These are phyloP conservation scores for Jamesozyma gamospora DNA, from an alignment of 805 yeast species.

Conservation along the genomic window DNA sequence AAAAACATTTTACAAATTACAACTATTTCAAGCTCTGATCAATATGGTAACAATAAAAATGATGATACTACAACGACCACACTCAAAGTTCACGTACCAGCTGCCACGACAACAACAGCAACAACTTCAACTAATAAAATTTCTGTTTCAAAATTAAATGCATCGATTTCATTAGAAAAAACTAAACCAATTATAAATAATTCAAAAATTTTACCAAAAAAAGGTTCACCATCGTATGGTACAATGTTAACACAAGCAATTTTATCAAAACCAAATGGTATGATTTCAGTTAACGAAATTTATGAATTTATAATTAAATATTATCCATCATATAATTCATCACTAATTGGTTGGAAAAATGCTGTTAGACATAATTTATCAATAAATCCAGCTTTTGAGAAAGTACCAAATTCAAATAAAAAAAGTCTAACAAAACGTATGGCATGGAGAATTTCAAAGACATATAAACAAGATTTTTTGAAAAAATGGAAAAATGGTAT, in stretches of 20 bases:
- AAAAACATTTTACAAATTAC: too few species aligned
- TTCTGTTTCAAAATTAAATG: too few species aligned
- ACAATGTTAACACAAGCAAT: constrained; percentile 98
- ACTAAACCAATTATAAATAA: not conserved
- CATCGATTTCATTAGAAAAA: too few species aligned
- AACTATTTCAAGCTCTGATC: too few species aligned
- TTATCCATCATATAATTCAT: constrained; percentile 79
- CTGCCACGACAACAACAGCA: too few species aligned
- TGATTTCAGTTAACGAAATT: constrained; percentile 78
- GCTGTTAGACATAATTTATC: constrained; percentile 92
- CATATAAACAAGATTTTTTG: constrained; percentile 73
- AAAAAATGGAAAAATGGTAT: constrained; percentile 68
- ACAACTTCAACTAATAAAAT: too few species aligned
- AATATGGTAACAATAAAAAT: too few species aligned
- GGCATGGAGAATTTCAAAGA: constrained; percentile 92
- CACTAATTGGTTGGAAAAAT: constrained; percentile 96
- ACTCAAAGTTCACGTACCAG: too few species aligned
- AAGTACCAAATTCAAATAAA: constrained; percentile 83
- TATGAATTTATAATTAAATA: constrained; percentile 79
- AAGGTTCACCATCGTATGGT: constrained; percentile 93
- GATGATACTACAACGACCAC: too few species aligned
- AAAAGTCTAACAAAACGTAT: constrained; percentile 96
- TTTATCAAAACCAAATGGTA: constrained; percentile 74
- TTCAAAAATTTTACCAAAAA: constrained; percentile 20
- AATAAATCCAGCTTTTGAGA: constrained; percentile 89